These are phyloP conservation scores for Themeda triandra DNA, from an alignment of 176 grass and related monocot species.

Conservation along the genomic window DNA sequence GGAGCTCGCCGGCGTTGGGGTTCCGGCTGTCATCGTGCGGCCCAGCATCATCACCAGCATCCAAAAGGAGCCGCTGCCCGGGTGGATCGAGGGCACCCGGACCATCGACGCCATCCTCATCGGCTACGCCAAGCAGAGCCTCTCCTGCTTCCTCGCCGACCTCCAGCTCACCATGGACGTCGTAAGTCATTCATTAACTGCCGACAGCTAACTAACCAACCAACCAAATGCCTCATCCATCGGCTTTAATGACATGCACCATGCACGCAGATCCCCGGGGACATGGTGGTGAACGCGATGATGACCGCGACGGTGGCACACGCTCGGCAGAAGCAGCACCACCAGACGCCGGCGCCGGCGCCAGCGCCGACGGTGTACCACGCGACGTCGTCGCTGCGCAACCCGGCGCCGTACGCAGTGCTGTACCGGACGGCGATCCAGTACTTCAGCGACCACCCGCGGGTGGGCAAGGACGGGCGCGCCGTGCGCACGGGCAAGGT, in stretches of 20 bases:
- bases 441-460: slow-evolving; percentile 69
- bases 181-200: background rate
- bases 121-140: slow-evolving; percentile 69
- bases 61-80: slow-evolving; percentile 58
- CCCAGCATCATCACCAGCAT: slow-evolving; percentile 89
- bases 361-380: slow-evolving; percentile 42
- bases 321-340: background rate
- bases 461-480: slow-evolving; percentile 38
- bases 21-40: slow-evolving; percentile 53
- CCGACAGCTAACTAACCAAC: no score
- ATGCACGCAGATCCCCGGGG: slow-evolving; percentile 70
- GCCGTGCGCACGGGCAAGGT: slow-evolving; percentile 30
- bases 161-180: slow-evolving; percentile 73
- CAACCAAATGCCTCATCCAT: no score
- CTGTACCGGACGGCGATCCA: slow-evolving; percentile 37
- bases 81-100: slow-evolving; percentile 74
- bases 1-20: background rate
- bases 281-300: slow-evolving; percentile 96
- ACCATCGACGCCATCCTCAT: slow-evolving; percentile 65
- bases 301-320: slow-evolving; percentile 48
- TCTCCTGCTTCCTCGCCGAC: slow-evolving; percentile 75
- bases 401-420: slow-evolving; percentile 53
- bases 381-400: slow-evolving; percentile 59
- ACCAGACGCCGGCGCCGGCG: background rate
- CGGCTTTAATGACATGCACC: no score